phyloP scores from a whole-genome alignment of 192 early-diverging fungal species.

The Cetraspora pellucida region DNA sequence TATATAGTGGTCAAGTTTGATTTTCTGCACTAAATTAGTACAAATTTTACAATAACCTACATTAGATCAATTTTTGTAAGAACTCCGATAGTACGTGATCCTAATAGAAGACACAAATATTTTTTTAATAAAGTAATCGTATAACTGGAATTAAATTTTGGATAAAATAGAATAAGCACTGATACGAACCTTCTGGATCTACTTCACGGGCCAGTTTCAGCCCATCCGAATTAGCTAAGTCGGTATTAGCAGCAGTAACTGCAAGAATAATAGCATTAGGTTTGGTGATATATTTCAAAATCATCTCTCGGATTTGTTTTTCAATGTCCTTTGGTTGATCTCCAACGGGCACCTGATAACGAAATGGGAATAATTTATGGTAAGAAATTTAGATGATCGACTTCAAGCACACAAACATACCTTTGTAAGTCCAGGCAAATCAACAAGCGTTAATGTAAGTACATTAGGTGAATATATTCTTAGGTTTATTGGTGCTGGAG shows the following conservation, averaged over 20 bases:
- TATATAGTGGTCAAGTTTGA: background rate
- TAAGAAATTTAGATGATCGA: no score
- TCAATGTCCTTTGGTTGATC: conserved; percentile 99
- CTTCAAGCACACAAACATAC: conserved; percentile 28
- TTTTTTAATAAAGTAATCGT: background rate
- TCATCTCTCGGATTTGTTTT: conserved; percentile 97
- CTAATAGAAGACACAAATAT: background rate
- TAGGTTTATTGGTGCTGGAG: conserved; percentile 96
- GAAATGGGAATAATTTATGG: background rate
- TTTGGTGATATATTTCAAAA: conserved; percentile 96
- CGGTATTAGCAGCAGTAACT: conserved; percentile 97
- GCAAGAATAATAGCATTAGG: conserved; percentile 97
- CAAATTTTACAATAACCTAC: conserved; percentile 46
- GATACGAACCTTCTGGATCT: conserved; percentile 85
- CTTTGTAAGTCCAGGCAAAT: conserved; percentile 99
- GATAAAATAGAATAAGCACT: background rate
- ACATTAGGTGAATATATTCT: conserved; percentile 98
- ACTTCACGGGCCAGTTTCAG: conserved; percentile 97
- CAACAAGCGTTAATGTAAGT: conserved; percentile 96
- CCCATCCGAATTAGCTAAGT: conserved; percentile 99
- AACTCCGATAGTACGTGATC: conserved; percentile 97
- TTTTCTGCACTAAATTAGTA: no score
- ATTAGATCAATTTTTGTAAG: conserved; percentile 99
- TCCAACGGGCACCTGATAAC: conserved; percentile 83
- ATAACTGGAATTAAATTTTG: background rate